Base-by-base conservation (phyloP, 2,329 filamentous ascomycete species). In the Chrysosporium queenslandicum region DNA sequence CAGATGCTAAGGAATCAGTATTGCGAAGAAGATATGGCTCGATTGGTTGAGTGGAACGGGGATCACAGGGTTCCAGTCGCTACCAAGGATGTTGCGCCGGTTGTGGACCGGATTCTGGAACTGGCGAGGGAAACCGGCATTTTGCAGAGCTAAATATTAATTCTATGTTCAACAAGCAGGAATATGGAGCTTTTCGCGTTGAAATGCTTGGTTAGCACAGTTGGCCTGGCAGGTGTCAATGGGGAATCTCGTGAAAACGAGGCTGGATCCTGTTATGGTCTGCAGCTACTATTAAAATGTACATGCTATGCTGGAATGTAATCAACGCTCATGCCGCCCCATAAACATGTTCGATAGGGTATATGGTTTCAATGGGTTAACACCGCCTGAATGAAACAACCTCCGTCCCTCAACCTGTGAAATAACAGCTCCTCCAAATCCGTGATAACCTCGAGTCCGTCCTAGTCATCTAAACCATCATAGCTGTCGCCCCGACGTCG, bases 11-110 rank as follows among this genome's bases (percentile, higher is more conserved):
- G 80, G 47, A 65, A 77, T 7, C 66, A 77, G 48, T 88, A 83
- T 63, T 86, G 81, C 62, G 72, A 79, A 46, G 62, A 70, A 8
- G 74, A 72, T 0, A 78, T 70, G 2, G 70, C 76, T 4, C 74
- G 67, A 36, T 56, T 88, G 42, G 65, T 90, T 1, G 82, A 88
- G 64, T 90, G 86, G 86, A 77, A 86, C 53, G 86, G 84, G 0
- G 76, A 74, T 1, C 86, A 91, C 64, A 71, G 86, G 4, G 72
- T 91, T 46, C 83, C 85, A 1, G 75, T 90, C 54, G 86, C 85
- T 71, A 72, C 69, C 20, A 69, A 66, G 27, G 85, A 89, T 65
- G 83, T 89, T 2, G 72, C 78, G 46, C 71, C 66, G 8, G 69
- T 86, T 36, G 55, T 48, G 12, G 27, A 50, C 4, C 30, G 45